These are phyloP conservation scores for Erodium moschatum DNA, from an alignment of 441 rosid species.

Conservation along the genomic window DNA sequence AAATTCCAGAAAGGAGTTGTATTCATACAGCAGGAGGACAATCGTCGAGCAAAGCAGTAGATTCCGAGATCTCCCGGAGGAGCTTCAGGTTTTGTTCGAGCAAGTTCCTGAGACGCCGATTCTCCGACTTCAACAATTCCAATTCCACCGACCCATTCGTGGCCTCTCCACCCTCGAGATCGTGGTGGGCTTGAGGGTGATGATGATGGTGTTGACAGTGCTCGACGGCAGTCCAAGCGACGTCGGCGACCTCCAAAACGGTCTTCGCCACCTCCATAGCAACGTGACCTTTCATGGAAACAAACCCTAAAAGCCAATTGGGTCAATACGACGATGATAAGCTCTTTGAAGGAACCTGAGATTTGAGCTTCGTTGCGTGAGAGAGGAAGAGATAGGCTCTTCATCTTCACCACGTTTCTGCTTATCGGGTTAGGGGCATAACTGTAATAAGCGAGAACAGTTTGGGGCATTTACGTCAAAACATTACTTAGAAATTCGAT, in stretches of 20 bases:
- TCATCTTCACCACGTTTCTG: no score
- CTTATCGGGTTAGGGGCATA: no score
- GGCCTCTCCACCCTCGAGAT: conserved; percentile 13
- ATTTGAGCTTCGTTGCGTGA: no score
- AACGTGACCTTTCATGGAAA: conserved; percentile 47
- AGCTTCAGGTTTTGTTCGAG: conserved; percentile 68
- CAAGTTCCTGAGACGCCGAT: conserved; percentile 44
- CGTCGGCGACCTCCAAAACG: conserved; percentile 82
- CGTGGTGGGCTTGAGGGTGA: conserved; percentile 22
- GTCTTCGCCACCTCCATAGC: conserved; percentile 87
- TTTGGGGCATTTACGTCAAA: not conserved
- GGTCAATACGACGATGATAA: not conserved
- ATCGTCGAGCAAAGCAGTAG: conserved; percentile 47
- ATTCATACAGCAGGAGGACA: conserved; percentile 74
- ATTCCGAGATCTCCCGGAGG: conserved; percentile 59
- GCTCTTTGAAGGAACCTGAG: no score
- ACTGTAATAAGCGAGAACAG: no score
- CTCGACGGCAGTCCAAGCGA: conserved; percentile 79
- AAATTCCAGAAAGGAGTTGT: no score
- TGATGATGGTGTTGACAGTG: conserved; percentile 42
- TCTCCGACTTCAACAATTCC: conserved; percentile 49
- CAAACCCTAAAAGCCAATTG: not conserved
- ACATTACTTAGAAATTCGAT: not conserved
- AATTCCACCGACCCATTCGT: conserved; percentile 22
- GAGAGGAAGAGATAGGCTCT: no score